Conservation (phyloP, 768 basidiomycete species). For the Gymnopilus junonius region DNA sequence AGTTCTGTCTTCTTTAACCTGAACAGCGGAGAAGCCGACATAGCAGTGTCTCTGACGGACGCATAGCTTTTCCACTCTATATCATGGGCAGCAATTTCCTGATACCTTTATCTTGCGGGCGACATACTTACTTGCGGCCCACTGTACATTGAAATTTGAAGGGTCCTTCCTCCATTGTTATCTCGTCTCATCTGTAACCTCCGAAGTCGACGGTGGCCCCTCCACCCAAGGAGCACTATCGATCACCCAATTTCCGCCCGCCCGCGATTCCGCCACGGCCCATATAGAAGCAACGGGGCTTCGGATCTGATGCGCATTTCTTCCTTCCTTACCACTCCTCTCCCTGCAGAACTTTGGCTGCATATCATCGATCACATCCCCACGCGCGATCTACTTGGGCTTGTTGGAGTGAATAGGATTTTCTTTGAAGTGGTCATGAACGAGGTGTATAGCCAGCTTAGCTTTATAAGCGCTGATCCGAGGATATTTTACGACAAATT, state of each 20-base stretch:
- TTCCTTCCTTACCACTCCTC: background rate
- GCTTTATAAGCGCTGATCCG: slow-evolving; percentile 26
- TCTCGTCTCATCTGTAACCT: background rate
- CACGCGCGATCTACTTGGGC: slow-evolving; percentile 14
- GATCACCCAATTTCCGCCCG: background rate
- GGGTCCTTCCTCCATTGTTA: background rate
- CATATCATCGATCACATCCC: slow-evolving; percentile 21
- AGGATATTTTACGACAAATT: slow-evolving; percentile 24
- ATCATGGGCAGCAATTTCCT: background rate
- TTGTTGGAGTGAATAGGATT: slow-evolving; percentile 21
- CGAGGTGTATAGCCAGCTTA: slow-evolving; percentile 26
- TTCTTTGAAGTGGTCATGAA: slow-evolving; percentile 30
- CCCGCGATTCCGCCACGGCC: background rate
- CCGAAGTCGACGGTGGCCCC: background rate
- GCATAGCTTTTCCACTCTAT: no score
- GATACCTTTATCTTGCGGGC: background rate
- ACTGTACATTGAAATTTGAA: background rate
- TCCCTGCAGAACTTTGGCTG: slow-evolving; percentile 27
- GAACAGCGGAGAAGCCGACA: background rate
- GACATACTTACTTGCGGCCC: background rate
- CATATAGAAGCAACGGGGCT: background rate
- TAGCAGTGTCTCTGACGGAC: background rate
- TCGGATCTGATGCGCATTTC: background rate
- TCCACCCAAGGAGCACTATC: background rate
- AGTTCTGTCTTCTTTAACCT: background rate